Conservation (phyloP, 202 grass and related monocot genomes). For the Carex arenaria region DNA sequence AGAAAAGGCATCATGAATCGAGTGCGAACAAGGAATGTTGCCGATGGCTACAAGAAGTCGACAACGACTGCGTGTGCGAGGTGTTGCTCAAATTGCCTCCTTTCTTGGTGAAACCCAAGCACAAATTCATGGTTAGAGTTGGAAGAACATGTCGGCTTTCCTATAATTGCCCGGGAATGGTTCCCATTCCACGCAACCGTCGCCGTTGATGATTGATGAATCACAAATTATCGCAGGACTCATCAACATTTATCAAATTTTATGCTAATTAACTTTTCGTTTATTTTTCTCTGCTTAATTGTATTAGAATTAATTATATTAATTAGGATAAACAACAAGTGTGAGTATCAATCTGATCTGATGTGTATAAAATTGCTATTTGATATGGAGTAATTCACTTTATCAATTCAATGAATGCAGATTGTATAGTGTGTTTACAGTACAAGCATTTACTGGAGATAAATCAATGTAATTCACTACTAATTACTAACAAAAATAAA, state of each 20-base stretch:
- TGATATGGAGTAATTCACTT: too few species aligned
- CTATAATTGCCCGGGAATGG: conserved; percentile 45
- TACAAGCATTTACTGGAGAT: too few species aligned
- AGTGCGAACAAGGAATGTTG: conserved; percentile 66
- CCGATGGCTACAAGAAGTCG: conserved; percentile 71
- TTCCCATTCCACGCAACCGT: background rate
- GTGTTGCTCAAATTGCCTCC: conserved; percentile 49
- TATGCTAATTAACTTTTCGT: background rate
- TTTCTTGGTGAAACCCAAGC: conserved; percentile 76
- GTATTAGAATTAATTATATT: background rate
- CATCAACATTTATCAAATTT: background rate
- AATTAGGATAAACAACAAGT: background rate
- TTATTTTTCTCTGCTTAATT: background rate
- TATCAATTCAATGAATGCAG: too few species aligned
- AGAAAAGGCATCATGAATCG: background rate
- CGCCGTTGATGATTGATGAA: background rate
- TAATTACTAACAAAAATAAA: too few species aligned
- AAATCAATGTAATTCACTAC: too few species aligned
- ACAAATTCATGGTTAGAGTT: conserved; percentile 52
- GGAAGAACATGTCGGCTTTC: conserved; percentile 39
- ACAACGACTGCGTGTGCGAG: conserved; percentile 72
- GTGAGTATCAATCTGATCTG: background rate
- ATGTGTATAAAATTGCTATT: background rate
- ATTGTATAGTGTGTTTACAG: too few species aligned
- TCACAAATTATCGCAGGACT: too few species aligned